Evolutionary conservation across 441 rosid genomes (phyloP).

Genomic region (Mallotus japonicus): DNA sequence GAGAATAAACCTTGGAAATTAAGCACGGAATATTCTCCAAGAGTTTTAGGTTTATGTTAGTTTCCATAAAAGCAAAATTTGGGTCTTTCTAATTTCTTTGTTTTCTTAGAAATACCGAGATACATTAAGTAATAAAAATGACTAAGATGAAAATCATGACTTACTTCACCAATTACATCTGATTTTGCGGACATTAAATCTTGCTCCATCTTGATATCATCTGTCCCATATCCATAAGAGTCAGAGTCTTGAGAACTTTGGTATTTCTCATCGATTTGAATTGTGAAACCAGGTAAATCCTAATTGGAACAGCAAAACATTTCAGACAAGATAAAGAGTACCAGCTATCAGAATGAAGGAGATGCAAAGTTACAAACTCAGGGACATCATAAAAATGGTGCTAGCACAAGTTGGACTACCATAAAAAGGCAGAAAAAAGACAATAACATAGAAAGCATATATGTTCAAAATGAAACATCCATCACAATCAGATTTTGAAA

Average conservation of each 20-base stretch:
- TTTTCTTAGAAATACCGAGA: not conserved
- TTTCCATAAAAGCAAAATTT: not conserved
- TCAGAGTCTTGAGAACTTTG: slow-evolving; percentile 35
- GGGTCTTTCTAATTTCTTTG: not conserved
- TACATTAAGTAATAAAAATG: not conserved
- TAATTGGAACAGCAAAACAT: slow-evolving; percentile 16
- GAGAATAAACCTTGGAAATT: slow-evolving; percentile 27
- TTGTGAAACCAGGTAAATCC: slow-evolving; percentile 46
- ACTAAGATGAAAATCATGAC: slow-evolving; percentile 26
- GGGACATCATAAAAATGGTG: not conserved
- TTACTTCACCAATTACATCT: slow-evolving; percentile 47
- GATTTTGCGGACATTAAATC: slow-evolving; percentile 41
- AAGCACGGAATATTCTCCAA: not conserved
- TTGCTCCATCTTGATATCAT: slow-evolving; percentile 45
- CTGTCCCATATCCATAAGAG: slow-evolving; percentile 37
- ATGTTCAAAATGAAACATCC: not conserved
- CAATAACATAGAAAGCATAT: not conserved
- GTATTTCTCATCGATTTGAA: slow-evolving; percentile 39
- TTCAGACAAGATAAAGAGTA: slow-evolving; percentile 5
- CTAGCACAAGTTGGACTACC: not conserved
- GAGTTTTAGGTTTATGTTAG: slow-evolving; percentile 1
- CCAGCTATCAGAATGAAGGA: slow-evolving; percentile 9
- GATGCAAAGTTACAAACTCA: slow-evolving; percentile 8
- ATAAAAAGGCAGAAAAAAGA: not conserved
- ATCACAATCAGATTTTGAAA: not conserved